Evolutionary conservation across 2,329 filamentous ascomycete genomes (phyloP), one percentile per base, ranked within the genome.

Genomic region (Sclerotinia nivalis): DNA sequence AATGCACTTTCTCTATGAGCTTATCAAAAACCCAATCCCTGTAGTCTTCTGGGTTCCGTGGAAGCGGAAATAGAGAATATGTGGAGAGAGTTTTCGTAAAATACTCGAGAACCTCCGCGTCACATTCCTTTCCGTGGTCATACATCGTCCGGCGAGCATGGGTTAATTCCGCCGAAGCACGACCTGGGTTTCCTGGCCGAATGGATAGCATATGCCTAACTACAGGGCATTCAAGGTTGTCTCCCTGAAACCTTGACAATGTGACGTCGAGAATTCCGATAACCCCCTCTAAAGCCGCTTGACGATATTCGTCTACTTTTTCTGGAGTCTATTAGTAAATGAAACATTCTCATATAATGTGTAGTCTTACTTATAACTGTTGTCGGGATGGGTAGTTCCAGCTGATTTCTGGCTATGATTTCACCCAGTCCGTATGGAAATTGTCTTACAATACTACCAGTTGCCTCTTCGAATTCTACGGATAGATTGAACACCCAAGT

Each of bases 171-270:
- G 40, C 12, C 12, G 37, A 18, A 52, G 1, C 6, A 7, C 12
- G 50, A 52, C 12, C 5, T 25, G 22, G 9, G 13, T 13, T 7
- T 28, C 4, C n/a, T 2, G 25, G 12, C 7, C 2, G 4, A 18
- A 9, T 1, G 3, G 18, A 18, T 28, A 18, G 13, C 13, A 15
- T 4, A 54, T 4, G 0, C 7, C 10, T 54, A 28, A 8, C 18
- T 15, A 18, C 4, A 18, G 3, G 2, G 18, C 13, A 31, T 25
- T 1, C 20, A 1, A 54, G 4, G 0, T 7, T 9, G 2, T 6
- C 15, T 15, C 15, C 25, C 4, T 31, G 52, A 31, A 28, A 31
- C 52, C 3, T 4, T 25, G 9, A 54, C 31, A 54, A 4, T 18
- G 12, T 28, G 50, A 2, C 0, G 8, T 18, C 28, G 8, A 31